Base-by-base conservation (phyloP, 352 stramenopile species). In the Pythium rishiriense region DNA sequence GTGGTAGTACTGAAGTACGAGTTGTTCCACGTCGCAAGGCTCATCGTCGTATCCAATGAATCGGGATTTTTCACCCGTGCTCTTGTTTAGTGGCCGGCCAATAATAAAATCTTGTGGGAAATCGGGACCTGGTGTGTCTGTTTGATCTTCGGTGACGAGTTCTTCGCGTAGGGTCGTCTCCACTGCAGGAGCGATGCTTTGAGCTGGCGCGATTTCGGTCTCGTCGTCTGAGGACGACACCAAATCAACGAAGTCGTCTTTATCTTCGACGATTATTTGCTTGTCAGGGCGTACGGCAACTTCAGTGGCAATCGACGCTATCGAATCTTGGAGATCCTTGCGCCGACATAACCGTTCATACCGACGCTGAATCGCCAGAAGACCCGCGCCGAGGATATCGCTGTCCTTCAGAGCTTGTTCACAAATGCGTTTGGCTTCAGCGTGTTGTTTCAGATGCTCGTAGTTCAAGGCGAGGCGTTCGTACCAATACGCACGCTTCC, bases 21-120 rank as follows among this genome's bases (percentile, higher is more conserved):
- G 75, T 52, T 91, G 80, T 55, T 97, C 89, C 6, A 96, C 89
- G 6, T 76, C 88, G 41, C 86, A 96, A 8, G 81, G 81, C 39
- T 92, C 85, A 50, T 96, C 86, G 28, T 94, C 88, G 61, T 92
- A 96, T 11, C 88, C 88, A 29, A 97, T 82, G 35, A 97, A 97
- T 0, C 86, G 75, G 17, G 85, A 96, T 41, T 95, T 95, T 46
- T 91, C 77, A 1, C 83, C 85, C 8, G 72, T 91, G 58, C 78
- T 70, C 9, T 85, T 83, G 69, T 93, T 95, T 17, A 93, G 66
- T 21, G 86, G 86, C 43, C 86, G 72, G 3, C 83, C 86, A 1
- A 91, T 60, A 26, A 95, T 90, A 41, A 79, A 73, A 9, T 74
- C 70, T 37, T 78, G 58, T 4, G 43, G 56, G 26, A 87, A 92